Evolutionary conservation across 2,329 filamentous ascomycete species (phyloP).

Genomic region (Cyphellophora europaea): DNA sequence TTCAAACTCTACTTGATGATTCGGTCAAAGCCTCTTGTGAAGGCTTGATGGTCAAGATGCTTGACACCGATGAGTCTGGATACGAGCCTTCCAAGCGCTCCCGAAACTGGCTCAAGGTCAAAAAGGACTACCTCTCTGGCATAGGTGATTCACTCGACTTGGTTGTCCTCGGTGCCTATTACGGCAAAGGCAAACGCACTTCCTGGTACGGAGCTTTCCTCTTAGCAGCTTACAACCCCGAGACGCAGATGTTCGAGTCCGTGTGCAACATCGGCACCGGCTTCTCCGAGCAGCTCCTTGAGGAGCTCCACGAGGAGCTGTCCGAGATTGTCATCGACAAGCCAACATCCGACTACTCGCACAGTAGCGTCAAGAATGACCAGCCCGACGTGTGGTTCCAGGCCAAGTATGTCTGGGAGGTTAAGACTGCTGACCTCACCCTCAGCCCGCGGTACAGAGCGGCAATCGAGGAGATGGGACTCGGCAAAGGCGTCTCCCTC

Average conservation of each 20-base stretch:
- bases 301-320: conserved; percentile 70
- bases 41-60: conserved; percentile 98
- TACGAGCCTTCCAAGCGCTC: conserved; percentile 95
- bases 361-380: conserved; percentile 75
- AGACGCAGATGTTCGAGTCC: conserved; percentile 76
- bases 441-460: conserved; percentile 88
- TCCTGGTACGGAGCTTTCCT: conserved; percentile 94
- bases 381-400: conserved; percentile 99
- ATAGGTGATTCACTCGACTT: conserved; percentile 94
- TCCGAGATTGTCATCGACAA: conserved; percentile 73
- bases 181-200: conserved; percentile 89
- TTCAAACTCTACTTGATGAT: conserved; percentile 85
- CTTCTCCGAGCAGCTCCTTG: conserved; percentile 89
- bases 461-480: conserved; percentile 65
- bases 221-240: conserved; percentile 82
- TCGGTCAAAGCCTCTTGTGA: conserved; percentile 94
- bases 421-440: conserved; percentile 92
- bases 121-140: conserved; percentile 93
- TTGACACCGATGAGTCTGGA: conserved; percentile 82
- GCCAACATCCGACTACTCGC: conserved; percentile 88
- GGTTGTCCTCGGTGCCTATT: conserved; percentile 89
- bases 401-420: conserved; percentile 89
- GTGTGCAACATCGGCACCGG: conserved; percentile 98
- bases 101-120: conserved; percentile 98
- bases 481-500: conserved; percentile 71